Conservation (phyloP, 2,329 filamentous ascomycete genomes). For the Fusarium sp. region DNA sequence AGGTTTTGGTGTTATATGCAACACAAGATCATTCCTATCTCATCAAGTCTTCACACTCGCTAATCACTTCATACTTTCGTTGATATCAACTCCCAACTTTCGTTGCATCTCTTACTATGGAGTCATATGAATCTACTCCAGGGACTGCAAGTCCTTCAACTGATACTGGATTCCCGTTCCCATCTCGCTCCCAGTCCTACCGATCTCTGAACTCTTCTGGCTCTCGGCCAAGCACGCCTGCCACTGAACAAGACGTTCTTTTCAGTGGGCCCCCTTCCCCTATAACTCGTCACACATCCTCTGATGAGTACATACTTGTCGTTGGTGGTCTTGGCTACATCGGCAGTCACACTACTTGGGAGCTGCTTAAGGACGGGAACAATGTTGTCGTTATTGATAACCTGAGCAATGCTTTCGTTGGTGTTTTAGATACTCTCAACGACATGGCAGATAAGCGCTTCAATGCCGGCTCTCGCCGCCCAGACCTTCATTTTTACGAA, state of each 20-base stretch:
- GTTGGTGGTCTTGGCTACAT: slow-evolving; percentile 19
- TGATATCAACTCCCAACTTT: background rate
- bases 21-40: background rate
- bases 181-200: background rate
- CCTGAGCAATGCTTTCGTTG: slow-evolving; percentile 1
- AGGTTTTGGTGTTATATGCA: background rate
- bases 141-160: background rate
- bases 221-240: slow-evolving; percentile 2
- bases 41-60: background rate
- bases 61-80: background rate
- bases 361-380: background rate
- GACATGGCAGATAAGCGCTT: slow-evolving; percentile 6
- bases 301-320: slow-evolving; percentile 4
- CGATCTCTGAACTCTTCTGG: background rate
- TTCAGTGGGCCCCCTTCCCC: background rate
- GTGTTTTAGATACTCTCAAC: slow-evolving; percentile 4
- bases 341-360: slow-evolving; percentile 10
- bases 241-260: background rate
- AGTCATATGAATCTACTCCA: background rate
- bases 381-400: slow-evolving; percentile 11
- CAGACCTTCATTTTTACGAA: slow-evolving; percentile 14
- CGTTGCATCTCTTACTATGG: background rate
- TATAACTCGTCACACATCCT: rapidly evolving
- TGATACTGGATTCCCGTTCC: background rate
- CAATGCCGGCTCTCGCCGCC: background rate